These are phyloP conservation scores for Leishmania lainsoni DNA, from an alignment of 208 protist genomes.

Conservation along the genomic window DNA sequence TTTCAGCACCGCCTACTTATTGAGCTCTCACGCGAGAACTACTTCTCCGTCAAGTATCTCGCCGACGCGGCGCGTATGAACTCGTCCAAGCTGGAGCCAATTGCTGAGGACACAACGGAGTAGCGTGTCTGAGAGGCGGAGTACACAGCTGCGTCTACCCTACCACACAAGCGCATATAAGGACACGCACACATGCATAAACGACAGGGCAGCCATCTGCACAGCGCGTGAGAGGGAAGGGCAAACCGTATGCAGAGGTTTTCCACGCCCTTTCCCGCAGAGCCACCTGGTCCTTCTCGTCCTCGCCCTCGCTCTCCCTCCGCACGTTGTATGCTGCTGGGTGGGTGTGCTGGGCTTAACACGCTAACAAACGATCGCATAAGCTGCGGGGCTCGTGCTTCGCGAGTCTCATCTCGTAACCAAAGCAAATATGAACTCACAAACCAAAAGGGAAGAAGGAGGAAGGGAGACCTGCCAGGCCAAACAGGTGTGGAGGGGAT, in stretches of 20 bases:
- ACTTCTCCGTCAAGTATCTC: conserved; percentile 88
- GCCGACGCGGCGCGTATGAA: conserved; percentile 73
- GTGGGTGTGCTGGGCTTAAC: neutral
- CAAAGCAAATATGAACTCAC: neutral
- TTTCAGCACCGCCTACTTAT: conserved; percentile 65
- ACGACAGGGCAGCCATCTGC: neutral
- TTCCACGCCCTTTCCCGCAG: neutral
- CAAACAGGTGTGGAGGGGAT: neutral
- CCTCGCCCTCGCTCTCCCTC: neutral
- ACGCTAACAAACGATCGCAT: conserved; percentile 1
- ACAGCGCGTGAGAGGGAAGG: neutral
- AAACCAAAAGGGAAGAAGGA: neutral
- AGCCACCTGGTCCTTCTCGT: too few species aligned
- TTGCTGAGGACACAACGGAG: conserved; percentile 24
- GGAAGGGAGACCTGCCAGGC: neutral
- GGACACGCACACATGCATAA: neutral
- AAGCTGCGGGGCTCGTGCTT: neutral
- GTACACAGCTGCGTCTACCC: neutral
- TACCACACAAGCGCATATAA: neutral
- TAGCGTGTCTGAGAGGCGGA: neutral
- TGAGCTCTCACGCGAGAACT: conserved; percentile 83
- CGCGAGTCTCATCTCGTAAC: neutral
- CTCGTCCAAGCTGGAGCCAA: conserved; percentile 41
- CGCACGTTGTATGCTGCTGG: neutral
- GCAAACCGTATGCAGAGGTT: neutral